Evolutionary conservation across 345 rosid genomes (phyloP), one percentile per base, ranked within the genome.

Genomic region (Citrus inodora): DNA sequence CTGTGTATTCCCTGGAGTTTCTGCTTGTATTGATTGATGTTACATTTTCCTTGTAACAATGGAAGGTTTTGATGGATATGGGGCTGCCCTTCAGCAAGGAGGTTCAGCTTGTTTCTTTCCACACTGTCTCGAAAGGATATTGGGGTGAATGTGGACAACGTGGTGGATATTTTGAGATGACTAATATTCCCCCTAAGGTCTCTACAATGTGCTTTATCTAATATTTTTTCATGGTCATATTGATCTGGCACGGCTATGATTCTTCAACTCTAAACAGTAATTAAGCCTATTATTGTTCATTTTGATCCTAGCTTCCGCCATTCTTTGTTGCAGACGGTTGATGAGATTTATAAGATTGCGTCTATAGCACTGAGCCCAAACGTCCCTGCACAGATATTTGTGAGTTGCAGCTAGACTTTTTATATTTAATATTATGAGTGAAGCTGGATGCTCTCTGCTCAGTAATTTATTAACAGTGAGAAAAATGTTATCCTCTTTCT

Each of bases 91-190:
- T 89, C 14, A 92, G 92, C 94, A 92, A 85, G 87, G 97, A 89
- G 86, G 84, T 96, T 42, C 98, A 94, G 91, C 97, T 96, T 61
- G 88, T 96, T 75, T 96, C 99, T 35, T 96, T 96, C 87, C 99
- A 96, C 86, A 88, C 97, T 0, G 97, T 96, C 59, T 96, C 99
- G 59, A 96, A 96, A 91, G 99, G 99, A 81, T 96, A 92, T 86
- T 96, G 97, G 97, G 98, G 99, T 1, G 99, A 96, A 88, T 96
- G 99, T 62, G 99, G 98, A 81, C 99, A 94, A 86, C 88, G 99
- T 25, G 99, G 99, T 86, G 99, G 99, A 84, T 96, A 96, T 90
- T 94, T 96, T 84, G 98, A 96, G 90, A 94, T 94, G 98, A 94
- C 98, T 27, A 96, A 96, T 87, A 86, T 96, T 62, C 98, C 99